A percentile compares a stretch with the other conserved stretches of the same genome.
Evolutionary conservation across 257 asterid species (phyloP).

Genomic region (Thymus mandschuricus): DNA sequence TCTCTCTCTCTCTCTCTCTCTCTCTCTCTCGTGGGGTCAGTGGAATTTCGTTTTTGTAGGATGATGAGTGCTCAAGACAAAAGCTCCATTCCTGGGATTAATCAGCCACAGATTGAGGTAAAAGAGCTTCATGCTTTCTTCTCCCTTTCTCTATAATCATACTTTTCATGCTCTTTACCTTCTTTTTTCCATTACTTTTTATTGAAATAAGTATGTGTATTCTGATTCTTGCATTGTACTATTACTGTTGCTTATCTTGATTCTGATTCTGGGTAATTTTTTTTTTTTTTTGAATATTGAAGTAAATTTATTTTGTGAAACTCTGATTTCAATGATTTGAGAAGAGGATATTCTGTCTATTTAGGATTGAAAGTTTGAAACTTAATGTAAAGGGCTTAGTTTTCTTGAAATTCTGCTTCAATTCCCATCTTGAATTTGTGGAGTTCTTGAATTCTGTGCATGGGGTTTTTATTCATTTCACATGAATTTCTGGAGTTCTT

Average conservation of each 20-base stretch:
- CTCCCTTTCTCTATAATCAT: background rate
- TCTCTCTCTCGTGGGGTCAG: background rate
- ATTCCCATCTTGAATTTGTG: background rate
- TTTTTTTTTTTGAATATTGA: too few species aligned
- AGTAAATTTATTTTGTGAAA: too few species aligned
- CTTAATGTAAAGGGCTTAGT: background rate
- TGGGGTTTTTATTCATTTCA: background rate
- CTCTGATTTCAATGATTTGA: too few species aligned
- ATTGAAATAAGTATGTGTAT: too few species aligned
- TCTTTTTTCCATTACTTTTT: background rate
- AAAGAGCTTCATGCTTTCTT: background rate
- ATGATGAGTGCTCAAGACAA: constrained; percentile 29
- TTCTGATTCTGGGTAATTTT: constrained; percentile 1
- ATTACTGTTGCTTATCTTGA: constrained; percentile 8
- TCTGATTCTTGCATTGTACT: background rate
- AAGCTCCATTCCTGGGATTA: constrained; percentile 9
- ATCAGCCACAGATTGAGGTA: constrained; percentile 2
- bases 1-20: background rate
- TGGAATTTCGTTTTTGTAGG: background rate
- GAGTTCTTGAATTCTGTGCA: background rate
- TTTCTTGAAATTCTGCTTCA: background rate
- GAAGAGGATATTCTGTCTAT: too few species aligned
- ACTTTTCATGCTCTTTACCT: background rate
- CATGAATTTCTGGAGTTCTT: too few species aligned
- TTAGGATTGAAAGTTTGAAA: too few species aligned